Conservation (phyloP, 257 asterid genomes). For the Solanum arcanum region DNA sequence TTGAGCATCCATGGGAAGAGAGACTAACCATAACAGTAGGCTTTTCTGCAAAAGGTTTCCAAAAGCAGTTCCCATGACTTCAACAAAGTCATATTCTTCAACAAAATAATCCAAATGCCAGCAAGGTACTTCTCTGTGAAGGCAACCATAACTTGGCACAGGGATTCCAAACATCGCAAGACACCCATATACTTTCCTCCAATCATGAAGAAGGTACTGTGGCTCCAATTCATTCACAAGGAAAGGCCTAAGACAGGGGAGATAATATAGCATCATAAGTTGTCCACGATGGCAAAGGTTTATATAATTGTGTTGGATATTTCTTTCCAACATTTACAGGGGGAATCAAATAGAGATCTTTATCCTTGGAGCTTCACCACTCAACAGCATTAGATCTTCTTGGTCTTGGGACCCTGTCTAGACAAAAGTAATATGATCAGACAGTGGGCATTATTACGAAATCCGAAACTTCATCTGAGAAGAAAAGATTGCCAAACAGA, state of each 20-base stretch:
- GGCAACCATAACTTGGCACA: constrained; percentile 75
- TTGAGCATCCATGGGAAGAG: neutral
- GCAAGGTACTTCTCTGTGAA: constrained; percentile 62
- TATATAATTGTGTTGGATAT: neutral
- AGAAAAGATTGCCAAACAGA: neutral
- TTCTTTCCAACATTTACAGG: neutral
- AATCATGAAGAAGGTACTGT: constrained; percentile 82
- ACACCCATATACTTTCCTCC: constrained; percentile 75
- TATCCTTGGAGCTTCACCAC: neutral
- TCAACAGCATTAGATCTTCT: neutral
- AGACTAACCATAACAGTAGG: constrained; percentile 55
- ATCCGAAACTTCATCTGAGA: neutral
- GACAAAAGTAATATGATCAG: neutral
- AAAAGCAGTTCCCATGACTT: constrained; percentile 76
- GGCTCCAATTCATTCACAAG: constrained; percentile 86
- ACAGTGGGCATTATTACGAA: neutral
- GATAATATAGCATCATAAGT: constrained; percentile 6
- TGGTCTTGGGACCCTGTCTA: neutral
- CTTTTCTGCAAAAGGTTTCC: constrained; percentile 93
- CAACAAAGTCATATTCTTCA: constrained; percentile 92
- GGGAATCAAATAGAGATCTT: neutral
- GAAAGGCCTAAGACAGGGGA: constrained; percentile 50
- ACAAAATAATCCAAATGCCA: constrained; percentile 74
- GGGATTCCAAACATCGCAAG: constrained; percentile 76
- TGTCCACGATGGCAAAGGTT: neutral